Base-by-base conservation (phyloP, 257 asterid genomes). In the Solanum lignicaule region DNA sequence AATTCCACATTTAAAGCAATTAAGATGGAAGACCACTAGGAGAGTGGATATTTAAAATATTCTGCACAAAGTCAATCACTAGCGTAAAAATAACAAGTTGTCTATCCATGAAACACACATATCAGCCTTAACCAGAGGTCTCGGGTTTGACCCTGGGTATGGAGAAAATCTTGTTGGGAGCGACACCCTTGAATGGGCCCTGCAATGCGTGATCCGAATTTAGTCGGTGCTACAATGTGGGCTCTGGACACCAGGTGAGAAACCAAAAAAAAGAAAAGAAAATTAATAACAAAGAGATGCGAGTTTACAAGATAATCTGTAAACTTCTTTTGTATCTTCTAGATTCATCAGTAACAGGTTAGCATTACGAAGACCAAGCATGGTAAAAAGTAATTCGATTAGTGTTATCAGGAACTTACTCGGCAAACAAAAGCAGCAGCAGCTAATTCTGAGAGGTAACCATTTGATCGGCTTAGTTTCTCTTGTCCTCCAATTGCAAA, bases 341-440 rank as follows among this genome's bases (percentile, higher is more conserved):
- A 81, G 68, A 81, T 9, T 41, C 85, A 48, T 16, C 29, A 82
- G 43, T 48, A 9, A 18, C 18, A 29, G 68, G 20, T 18, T 29
- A 43, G 33, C 23, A 48, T 79, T 81, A 48, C 29, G 85, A 81
- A 29, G 39, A 81, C 38, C 41, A 81, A 81, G 20, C 69, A 82
- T 18, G 41, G 69, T 36, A 74, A 74, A 11, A 58, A 20, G 7
- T 58, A 58, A 55, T 55, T 55, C 4, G n/a, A 55, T 18, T 55
- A 20, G 35, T 79, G 85, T 14, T 43, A n/a, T 78, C 23, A n/a
- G 69, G 41, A 25, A 88, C 95, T 87, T 87, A 97, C 99, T 91
- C 95, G 94, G 93, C 99, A 97, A 89, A 96, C 99, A 93, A 95
- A 97, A 85, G 99, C 97, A 75, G 99, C 99, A 33, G 99, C 99